Evolutionary conservation across 148 eudicot species (phyloP).

Genomic region (Camellia sinensis): DNA sequence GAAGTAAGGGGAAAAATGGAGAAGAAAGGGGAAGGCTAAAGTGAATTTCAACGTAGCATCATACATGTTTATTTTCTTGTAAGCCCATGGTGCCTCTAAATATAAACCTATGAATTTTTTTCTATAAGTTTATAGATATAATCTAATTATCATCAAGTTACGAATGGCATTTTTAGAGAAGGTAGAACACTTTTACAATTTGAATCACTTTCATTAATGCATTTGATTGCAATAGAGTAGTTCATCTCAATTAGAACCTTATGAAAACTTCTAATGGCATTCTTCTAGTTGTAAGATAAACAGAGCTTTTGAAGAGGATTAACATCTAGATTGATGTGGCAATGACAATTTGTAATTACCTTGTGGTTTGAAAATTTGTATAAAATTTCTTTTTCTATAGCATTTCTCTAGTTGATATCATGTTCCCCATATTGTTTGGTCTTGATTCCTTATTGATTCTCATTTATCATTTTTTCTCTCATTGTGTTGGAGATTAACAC

Average conservation of each 20-base stretch:
- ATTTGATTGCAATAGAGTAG: no score
- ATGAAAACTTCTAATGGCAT: no score
- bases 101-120: neutral
- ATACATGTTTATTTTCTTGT: neutral
- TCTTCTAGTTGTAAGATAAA: neutral
- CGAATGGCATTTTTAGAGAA: neutral
- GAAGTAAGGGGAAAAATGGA: neutral
- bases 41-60: neutral
- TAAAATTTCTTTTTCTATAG: neutral
- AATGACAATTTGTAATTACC: neutral
- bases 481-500: neutral
- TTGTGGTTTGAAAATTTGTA: neutral
- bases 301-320: neutral
- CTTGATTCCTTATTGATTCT: neutral
- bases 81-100: neutral
- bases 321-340: neutral
- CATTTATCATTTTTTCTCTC: neutral
- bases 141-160: neutral
- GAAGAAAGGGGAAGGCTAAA: constrained; percentile 8
- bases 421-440: neutral
- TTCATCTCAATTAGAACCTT: no score
- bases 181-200: neutral
- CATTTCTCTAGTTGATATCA: neutral
- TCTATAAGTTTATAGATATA: neutral
- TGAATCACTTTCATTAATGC: neutral